Base-by-base conservation (phyloP, 306 rosid species). In the Erythrophleum fordii region DNA sequence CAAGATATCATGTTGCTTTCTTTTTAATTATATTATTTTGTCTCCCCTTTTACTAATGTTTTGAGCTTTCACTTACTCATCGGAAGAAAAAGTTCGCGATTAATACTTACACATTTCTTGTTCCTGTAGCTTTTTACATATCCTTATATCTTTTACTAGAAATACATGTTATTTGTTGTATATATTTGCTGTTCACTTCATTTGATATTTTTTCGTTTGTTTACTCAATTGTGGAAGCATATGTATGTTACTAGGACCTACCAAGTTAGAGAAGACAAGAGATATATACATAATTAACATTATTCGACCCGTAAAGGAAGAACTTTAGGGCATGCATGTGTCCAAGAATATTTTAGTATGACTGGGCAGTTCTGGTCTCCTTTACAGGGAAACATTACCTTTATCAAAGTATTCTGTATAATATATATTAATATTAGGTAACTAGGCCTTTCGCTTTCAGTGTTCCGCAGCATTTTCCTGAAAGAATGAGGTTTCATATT, bases 401-500 rank as follows among this genome's bases (percentile, higher is more conserved):
- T 58, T 37, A 23, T 41, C 74, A 70, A 69, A 61, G 59, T 41
- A 46, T 51, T 35, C 10, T 26, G 41, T 55, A 22, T 31, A 7
- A 3, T 46, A 62, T 31, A 31, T 12, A 34, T 11, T 61, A 41
- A 34, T 31, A 81, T 46, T 41, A 45, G 56, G 62, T 20, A 59
- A 53, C 58, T 28, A 44, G 68, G 44, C 35, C 44, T 9, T 83
- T 79, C 18, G 42, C 73, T 3, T 80, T 51, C 5, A 62, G 17
- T 34, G 64, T 82, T 80, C 28, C 55, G 31, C 61, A 37, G 69
- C 69, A 80, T 59, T 44, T 82, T 75, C 48, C 39, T 39, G 42
- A 78, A 59, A 39, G 83, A 72, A 51, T 76, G 66, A 76, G 65
- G 82, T 83, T 79, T 81, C 84, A 81, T 60, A 58, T 82, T 81